Evolutionary conservation across 768 basidiomycete genomes (phyloP), one percentile per base, ranked within the genome.

Genomic region (Macrolepiota dolichaula): DNA sequence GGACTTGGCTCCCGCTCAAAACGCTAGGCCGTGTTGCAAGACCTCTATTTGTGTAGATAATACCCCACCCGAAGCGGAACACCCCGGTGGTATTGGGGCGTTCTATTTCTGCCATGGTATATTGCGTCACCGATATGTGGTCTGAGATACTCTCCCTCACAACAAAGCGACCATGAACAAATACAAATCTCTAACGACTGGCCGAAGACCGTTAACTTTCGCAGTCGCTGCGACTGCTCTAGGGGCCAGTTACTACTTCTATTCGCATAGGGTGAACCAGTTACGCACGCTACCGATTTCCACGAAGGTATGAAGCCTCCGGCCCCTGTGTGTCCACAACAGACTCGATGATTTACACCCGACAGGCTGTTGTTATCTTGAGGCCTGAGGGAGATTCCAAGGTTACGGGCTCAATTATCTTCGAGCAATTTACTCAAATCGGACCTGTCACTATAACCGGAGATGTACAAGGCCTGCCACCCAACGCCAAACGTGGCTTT

Each of bases 401-500:
- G 47, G 87, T 88, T 54, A 72, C 75, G 42, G 92, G 92, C 42
- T 84, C 80, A 3, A 82, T 92, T 61, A 79, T 76, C 42, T 92
- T 94, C 71, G 76, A 79, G 29, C 91, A 93, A 71, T 57, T 75
- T 2, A 69, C 76, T 17, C 70, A 72, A 62, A 70, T 68, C 57
- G 81, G 79, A 2, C 80, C 85, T 25, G 87, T 91, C 52, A 82
- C 74, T 13, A 73, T 94, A 42, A 81, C 81, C 10, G 90, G 90
- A 27, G 77, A 82, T 55, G 76, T 94, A 63, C 77, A 74, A 59
- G 82, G 81, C 62, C 79, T 94, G 49, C 80, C 84, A 63, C 76
- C 85, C 4, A 78, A 78, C 52, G 77, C 86, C 4, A 69, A 77
- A 61, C 82, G 86, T 37, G 92, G 92, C 4, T 91, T 93, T 76